Evolutionary conservation across 768 basidiomycete genomes (phyloP).

Genomic region (Podaxis carcinomalis): DNA sequence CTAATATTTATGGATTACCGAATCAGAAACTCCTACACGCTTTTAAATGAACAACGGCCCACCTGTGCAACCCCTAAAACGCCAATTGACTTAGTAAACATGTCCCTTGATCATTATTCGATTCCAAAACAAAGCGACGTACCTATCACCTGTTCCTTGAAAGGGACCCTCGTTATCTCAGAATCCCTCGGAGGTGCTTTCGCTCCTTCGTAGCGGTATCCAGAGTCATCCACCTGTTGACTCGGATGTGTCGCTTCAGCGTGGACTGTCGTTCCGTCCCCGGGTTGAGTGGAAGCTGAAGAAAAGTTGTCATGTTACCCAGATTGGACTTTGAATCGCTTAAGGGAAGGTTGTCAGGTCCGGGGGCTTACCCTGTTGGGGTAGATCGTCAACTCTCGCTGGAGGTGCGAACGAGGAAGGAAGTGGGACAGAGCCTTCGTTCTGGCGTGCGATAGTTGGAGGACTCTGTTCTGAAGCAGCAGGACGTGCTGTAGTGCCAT

Average conservation of each 20-base stretch:
- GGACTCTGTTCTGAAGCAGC: background rate
- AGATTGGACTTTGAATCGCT: background rate
- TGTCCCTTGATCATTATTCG: background rate
- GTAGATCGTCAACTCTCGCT: conserved; percentile 21
- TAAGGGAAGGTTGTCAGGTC: background rate
- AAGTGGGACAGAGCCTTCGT: background rate
- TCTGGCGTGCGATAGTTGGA: background rate
- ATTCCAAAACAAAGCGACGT: conserved; percentile 9
- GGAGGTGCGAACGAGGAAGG: conserved; percentile 14
- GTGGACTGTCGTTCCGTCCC: conserved; percentile 29
- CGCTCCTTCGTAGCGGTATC: background rate
- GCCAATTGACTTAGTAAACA: background rate
- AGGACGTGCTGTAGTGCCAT: background rate
- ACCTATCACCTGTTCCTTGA: conserved; percentile 61
- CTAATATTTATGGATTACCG: conserved; percentile 15
- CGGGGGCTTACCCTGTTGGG: conserved; percentile 33
- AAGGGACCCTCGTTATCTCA: conserved; percentile 35
- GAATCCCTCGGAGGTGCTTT: conserved; percentile 1
- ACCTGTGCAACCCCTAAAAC: conserved; percentile 31
- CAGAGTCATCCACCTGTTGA: background rate
- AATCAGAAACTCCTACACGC: background rate
- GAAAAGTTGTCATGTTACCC: background rate
- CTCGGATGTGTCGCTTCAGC: conserved; percentile 4
- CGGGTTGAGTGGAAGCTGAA: conserved; percentile 30
- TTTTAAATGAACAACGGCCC: background rate